Evolutionary conservation across 257 asterid species (phyloP), one percentile per base, ranked within the genome.

Genomic region (Lycium barbarum): DNA sequence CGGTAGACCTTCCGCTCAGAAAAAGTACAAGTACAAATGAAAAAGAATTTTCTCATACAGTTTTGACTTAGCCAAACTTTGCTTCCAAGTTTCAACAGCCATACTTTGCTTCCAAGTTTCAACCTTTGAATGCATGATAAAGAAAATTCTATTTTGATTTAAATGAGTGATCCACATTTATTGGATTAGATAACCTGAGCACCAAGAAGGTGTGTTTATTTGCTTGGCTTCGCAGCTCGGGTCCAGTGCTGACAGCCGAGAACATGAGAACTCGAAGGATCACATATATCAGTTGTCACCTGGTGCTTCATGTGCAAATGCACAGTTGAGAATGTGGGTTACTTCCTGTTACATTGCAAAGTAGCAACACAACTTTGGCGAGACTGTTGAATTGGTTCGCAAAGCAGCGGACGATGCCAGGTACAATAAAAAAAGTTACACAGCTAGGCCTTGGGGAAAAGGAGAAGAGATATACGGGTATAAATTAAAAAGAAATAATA

Each of bases 191-290:
- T 15, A 55, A n/a, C 61, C 3, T 12, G 61, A 14, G n/a, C 18
- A 12, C 36, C 68, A 20, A 9, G 12, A 59, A 18, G 65, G 66
- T 74, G 59, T 47, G 20, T 12, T 74, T 47, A 47, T 47, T 38
- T 20, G 43, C 61, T 73, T 47, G 20, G 59, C 9, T 26, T 18
- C 2, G 13, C 59, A 74, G 59, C 61, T 74, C 43, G 43, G 36
- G 10, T 70, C 3, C 7, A 0, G 78, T 1, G 12, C 6, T 22
- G 13, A 74, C 45, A 74, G 62, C 81, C 11, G 22, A 26, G 45
- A 76, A 76, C 11, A 51, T 76, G 82, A 76, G 81, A 76, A 76
- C 11, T 7, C 10, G 9, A 26, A 76, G 26, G 61, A 22, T 38
- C 78, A 70, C 33, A 38, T 17, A 68, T 70, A 53, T 38, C 33